Base-by-base conservation (phyloP, 2,329 filamentous ascomycete genomes). In the Diaporthe batatas region DNA sequence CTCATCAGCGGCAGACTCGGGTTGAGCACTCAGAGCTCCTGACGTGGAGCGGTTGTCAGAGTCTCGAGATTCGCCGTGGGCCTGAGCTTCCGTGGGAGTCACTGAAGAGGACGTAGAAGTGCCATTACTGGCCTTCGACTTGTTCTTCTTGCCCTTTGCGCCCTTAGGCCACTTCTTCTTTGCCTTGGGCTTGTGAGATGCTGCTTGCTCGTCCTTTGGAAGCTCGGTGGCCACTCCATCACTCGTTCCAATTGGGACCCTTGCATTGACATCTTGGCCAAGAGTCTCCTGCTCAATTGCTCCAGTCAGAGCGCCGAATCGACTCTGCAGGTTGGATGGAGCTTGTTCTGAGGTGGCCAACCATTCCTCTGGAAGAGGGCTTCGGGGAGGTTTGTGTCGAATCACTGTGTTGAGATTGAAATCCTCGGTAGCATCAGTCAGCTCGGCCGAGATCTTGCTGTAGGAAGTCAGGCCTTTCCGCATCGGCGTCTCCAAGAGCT, bases 361-460 rank as follows among this genome's bases (percentile, higher is more conserved):
- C 69, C 59, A 74, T n/a, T 53, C 55, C 53, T 34, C 44, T 58
- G 72, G 74, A 12, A 64, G 49, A 36, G 29, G 14, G 2, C 3
- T 36, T 34, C 57, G 70, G 32, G 62, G 34, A 32, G 62, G 29
- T 44, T 65, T 73, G 67, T 72, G 70, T 1, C 72, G 72, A 42
- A 74, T 72, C 51, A 74, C 72, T 14, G 72, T 74, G n/a, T 54
- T 49, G 51, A 69, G 18, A 14, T 64, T 29, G 29, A 72, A 23
- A 2, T 58, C 23, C 21, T 74, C 72, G 8, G 71, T 62, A 3
- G 70, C 39, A 6, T 34, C 68, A 14, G 57, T 58, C 6, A 72
- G 42, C 34, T 72, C 47, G 18, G 47, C 39, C 10, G 36, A 44
- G 2, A 68, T 62, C 34, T 72, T 72, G 16, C 65, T 74, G 69